A percentile compares a stretch with the other conserved stretches of the same genome.
Conservation (phyloP, 2,329 filamentous ascomycete species). For the Tolypocladium ovalisporum region DNA sequence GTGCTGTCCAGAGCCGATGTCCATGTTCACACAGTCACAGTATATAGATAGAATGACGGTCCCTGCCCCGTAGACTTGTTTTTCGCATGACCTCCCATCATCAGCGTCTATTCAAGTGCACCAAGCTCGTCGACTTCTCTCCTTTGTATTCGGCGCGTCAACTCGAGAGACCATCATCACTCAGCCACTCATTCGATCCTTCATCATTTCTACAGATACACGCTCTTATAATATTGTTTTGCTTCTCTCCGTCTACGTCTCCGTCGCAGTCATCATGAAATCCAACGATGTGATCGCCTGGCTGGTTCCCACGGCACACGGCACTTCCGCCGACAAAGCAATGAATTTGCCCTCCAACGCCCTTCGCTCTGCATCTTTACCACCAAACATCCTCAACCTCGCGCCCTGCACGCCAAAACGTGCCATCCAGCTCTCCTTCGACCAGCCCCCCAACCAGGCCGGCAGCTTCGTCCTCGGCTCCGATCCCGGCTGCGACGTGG, state of each 20-base stretch:
- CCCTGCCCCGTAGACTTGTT: background rate
- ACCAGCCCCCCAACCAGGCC: constrained; percentile 19
- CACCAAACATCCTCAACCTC: constrained; percentile 13
- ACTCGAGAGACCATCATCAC: background rate
- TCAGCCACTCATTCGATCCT: background rate
- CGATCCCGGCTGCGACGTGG: constrained; percentile 25
- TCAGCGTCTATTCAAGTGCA: background rate
- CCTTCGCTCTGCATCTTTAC: constrained; percentile 14
- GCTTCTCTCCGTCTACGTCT: background rate
- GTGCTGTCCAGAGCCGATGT: background rate
- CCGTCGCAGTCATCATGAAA: constrained; percentile 8
- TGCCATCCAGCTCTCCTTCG: constrained; percentile 25
- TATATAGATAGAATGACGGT: background rate
- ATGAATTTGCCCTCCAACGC: constrained; percentile 20
- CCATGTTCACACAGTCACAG: background rate
- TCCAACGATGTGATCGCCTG: constrained; percentile 24
- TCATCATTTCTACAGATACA: background rate
- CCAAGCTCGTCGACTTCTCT: background rate
- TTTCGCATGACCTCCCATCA: too few species aligned
- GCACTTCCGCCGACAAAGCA: constrained; percentile 21
- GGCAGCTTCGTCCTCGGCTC: constrained; percentile 27
- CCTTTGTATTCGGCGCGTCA: background rate
- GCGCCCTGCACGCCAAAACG: constrained; percentile 13
- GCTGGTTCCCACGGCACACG: constrained; percentile 25
- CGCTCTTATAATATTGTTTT: background rate